These are phyloP conservation scores for Umbelopsis sp. DNA, from an alignment of 192 early-diverging fungal genomes.

Conservation along the genomic window DNA sequence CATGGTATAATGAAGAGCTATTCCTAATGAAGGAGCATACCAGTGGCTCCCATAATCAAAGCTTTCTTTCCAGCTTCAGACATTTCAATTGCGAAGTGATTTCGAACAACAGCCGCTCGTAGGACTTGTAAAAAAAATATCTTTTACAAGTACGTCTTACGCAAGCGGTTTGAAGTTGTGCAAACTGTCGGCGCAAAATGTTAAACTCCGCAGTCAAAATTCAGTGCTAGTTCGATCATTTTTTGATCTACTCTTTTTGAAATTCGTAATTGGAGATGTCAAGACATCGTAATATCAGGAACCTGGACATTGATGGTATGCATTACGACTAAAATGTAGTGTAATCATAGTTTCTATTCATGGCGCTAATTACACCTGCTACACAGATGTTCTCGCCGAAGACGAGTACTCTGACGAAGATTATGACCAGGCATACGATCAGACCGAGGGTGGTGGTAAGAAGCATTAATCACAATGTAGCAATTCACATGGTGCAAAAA, in stretches of 20 bases:
- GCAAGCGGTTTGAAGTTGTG: background rate
- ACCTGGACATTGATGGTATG: conserved; percentile 53
- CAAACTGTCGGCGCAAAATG: background rate
- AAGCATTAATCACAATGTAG: background rate
- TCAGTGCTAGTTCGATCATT: background rate
- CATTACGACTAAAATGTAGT: background rate
- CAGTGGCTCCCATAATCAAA: background rate
- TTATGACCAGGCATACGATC: conserved; percentile 28
- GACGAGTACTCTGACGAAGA: conserved; percentile 53
- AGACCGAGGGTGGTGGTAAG: conserved; percentile 34
- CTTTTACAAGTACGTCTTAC: background rate
- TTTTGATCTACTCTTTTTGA: background rate
- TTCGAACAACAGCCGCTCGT: too few relatives aligned
- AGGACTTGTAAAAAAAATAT: too few relatives aligned
- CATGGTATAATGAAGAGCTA: background rate
- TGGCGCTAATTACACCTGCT: background rate
- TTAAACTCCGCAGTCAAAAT: background rate
- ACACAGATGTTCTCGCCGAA: conserved; percentile 47
- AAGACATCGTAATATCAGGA: conserved; percentile 53
- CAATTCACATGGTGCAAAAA: background rate
- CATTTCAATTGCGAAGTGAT: background rate
- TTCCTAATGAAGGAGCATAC: background rate
- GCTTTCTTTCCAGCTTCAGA: conserved; percentile 15
- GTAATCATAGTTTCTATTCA: background rate
- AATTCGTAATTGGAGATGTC: conserved; percentile 38